Evolutionary conservation across 2,329 filamentous ascomycete genomes (phyloP), one percentile per base, ranked within the genome.

Genomic region (Fusarium buxicola): DNA sequence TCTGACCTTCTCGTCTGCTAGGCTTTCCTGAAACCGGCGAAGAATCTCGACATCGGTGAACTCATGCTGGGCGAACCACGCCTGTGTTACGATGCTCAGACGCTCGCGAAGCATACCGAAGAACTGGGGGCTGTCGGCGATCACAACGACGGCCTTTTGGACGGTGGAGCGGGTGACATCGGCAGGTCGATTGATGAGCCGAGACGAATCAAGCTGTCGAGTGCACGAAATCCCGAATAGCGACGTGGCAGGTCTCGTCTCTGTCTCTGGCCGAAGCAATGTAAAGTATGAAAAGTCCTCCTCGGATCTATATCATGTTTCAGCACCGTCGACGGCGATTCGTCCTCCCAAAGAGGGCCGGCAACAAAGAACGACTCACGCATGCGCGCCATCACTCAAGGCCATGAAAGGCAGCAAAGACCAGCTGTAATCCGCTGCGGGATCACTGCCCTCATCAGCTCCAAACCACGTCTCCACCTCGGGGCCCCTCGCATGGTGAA

Each of bases 201-300:
- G 83, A 12, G 87, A 87, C 13, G 93, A 86, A 72, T 96, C 92
- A 72, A 99, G 85, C 79, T 98, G 95, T 58, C 94, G 86, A 13
- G 94, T 97, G 76, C 95, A 99, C 15, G 93, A 91, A 73, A 99
- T 97, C 61, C 95, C 95, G 74, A 99, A 99, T 18, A 99, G 86
- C 21, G 92, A 96, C 3, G 92, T 93, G 27, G 88, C 86, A 7
- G 89, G 86, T 30, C 79, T 74, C 16, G 75, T 70, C 47, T 77
- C 78, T 63, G 78, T 82, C 51, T 82, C 83, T 41, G 89, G 87
- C 27, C 87, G 86, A 56, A 92, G 84, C 47, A 99, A 87, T 8
- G 94, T 98, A 76, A 99, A 99, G 80, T 99, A 99, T 47, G 94
- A 97, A 81, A 98, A 99, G 79, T 98, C 95, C 79, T 99, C 95